Percentiles rank a stretch among this genome's conserved stretches.
Conservation (phyloP, 352 stramenopile species). For the Pythium brachiatum region DNA sequence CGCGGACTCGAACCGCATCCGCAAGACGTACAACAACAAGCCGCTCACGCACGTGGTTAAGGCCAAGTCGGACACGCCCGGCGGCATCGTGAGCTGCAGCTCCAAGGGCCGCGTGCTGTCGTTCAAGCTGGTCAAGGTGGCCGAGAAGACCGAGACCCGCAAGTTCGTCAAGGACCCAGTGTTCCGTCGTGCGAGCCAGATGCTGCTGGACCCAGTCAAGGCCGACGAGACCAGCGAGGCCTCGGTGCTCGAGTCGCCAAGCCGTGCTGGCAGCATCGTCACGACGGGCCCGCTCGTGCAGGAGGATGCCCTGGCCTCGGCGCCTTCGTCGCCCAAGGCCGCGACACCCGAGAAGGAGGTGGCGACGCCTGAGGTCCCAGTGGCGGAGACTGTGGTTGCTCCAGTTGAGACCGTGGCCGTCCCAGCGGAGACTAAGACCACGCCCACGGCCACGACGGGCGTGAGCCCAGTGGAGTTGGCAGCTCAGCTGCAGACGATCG, state of each 20-base stretch:
- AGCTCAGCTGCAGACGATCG: conserved; percentile 6
- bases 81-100: conserved; percentile 47
- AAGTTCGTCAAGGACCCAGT: conserved; percentile 52
- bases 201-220: conserved; percentile 39
- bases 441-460: neutral
- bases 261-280: conserved; percentile 38
- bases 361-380: neutral
- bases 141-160: conserved; percentile 26
- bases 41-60: conserved; percentile 44
- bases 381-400: conserved; percentile 1
- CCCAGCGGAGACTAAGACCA: neutral
- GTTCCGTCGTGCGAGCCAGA: conserved; percentile 42
- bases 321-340: conserved; percentile 8
- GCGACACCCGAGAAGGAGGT: conserved; percentile 16
- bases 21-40: conserved; percentile 64
- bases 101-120: conserved; percentile 40
- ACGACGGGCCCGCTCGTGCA: conserved; percentile 6
- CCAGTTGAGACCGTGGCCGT: neutral
- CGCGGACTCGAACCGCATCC: conserved; percentile 73
- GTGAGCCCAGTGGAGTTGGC: conserved; percentile 9
- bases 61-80: conserved; percentile 42
- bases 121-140: conserved; percentile 39
- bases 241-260: conserved; percentile 46
- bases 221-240: conserved; percentile 50
- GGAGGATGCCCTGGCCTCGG: conserved; percentile 1